A percentile compares a stretch with the other conserved stretches of the same genome.
phyloP scores from a whole-genome alignment of 805 yeast genomes.

The Candida maltosa region DNA sequence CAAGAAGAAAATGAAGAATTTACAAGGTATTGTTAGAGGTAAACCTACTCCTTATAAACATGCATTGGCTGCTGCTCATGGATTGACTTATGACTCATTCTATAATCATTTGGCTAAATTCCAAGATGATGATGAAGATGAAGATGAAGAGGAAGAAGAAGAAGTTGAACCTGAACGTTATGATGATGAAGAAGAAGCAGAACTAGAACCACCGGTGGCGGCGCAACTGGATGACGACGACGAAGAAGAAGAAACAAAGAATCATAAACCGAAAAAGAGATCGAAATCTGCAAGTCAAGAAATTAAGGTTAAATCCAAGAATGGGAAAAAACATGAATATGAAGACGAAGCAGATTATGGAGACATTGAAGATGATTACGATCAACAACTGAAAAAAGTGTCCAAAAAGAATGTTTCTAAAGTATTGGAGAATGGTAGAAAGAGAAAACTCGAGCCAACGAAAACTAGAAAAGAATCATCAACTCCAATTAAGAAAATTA shows the following conservation, averaged over 20 bases:
- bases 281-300: conserved; percentile 9
- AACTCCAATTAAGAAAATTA: conserved; percentile 2
- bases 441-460: conserved; percentile 1
- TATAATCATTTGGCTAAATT: conserved; percentile 15
- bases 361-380: conserved; percentile 11
- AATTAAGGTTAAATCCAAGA: not conserved
- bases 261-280: conserved; percentile 42
- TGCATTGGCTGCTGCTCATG: conserved; percentile 36
- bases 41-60: conserved; percentile 31
- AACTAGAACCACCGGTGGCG: conserved; percentile 13
- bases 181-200: too few species aligned
- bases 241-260: conserved; percentile 19
- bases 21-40: conserved; percentile 21
- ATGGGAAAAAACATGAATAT: conserved; percentile 12
- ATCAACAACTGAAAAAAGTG: conserved; percentile 5
- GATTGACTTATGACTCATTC: conserved; percentile 33
- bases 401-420: not conserved
- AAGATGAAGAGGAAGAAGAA: conserved; percentile 14
- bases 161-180: too few species aligned
- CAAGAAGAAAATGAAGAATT: conserved; percentile 10
- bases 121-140: conserved; percentile 19
- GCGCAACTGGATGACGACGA: conserved; percentile 12
- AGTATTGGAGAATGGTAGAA: conserved; percentile 1
- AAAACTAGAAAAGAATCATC: conserved; percentile 1
- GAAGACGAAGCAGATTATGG: conserved; percentile 10